Evolutionary conservation across 768 basidiomycete species (phyloP).

Genomic region (Kwoniella heveanensis): DNA sequence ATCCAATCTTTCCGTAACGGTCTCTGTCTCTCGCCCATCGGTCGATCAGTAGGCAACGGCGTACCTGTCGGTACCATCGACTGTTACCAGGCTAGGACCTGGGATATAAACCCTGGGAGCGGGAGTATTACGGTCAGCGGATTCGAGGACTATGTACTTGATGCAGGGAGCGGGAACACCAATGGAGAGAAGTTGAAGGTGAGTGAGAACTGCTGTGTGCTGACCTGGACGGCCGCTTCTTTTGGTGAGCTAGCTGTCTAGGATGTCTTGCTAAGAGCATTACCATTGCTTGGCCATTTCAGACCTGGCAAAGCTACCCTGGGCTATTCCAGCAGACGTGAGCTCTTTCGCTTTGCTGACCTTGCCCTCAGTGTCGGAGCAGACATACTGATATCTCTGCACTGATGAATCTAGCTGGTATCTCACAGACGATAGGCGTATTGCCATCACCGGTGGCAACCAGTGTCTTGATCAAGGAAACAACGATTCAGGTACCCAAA

Average conservation of each 20-base stretch:
- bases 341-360: not conserved
- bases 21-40: constrained; percentile 1
- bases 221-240: too few species aligned
- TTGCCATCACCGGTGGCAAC: constrained; percentile 53
- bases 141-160: constrained; percentile 13
- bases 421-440: constrained; percentile 46
- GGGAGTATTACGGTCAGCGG: constrained; percentile 20
- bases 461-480: constrained; percentile 50
- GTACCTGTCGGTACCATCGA: constrained; percentile 7
- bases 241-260: too few species aligned
- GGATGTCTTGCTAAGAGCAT: too few species aligned
- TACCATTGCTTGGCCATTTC: too few species aligned
- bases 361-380: too few species aligned
- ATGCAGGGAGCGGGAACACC: constrained; percentile 15
- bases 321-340: constrained; percentile 26
- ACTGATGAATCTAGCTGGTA: constrained; percentile 25
- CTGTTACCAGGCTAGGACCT: constrained; percentile 17
- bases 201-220: too few species aligned
- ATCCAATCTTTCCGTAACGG: constrained; percentile 19
- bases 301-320: constrained; percentile 28
- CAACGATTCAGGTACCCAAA: constrained; percentile 34
- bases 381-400: too few species aligned
- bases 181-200: constrained; percentile 20
- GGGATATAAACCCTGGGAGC: constrained; percentile 25
- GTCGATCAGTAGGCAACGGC: constrained; percentile 15